phyloP scores from a whole-genome alignment of 306 rosid species.

The Sophora flavescens region DNA sequence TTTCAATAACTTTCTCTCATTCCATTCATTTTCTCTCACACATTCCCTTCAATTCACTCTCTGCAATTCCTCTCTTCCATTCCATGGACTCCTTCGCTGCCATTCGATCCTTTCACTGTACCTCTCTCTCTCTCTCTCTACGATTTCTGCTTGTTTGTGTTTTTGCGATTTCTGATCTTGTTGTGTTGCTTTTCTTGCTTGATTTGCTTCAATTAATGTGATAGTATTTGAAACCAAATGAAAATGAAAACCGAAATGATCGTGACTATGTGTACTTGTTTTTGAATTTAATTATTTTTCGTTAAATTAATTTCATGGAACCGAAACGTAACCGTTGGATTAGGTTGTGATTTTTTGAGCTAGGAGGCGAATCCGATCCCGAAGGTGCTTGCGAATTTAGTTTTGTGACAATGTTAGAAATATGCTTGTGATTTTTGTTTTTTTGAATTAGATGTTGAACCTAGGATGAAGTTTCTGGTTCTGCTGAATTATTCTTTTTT shows the following conservation, averaged over 20 bases:
- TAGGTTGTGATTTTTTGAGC: constrained; percentile 18
- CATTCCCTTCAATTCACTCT: constrained; percentile 23
- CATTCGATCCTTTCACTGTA: constrained; percentile 80
- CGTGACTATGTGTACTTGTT: neutral
- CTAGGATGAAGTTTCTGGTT: constrained; percentile 18
- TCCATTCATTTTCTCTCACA: neutral
- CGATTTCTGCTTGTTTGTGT: neutral
- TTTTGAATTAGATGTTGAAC: constrained; percentile 9
- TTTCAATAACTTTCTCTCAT: too few relatives aligned
- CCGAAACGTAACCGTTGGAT: constrained; percentile 3
- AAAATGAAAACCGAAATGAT: neutral
- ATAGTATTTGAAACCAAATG: neutral
- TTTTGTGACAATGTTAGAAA: constrained; percentile 21
- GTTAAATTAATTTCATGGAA: neutral
- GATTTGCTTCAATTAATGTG: constrained; percentile 33
- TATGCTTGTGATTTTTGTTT: neutral
- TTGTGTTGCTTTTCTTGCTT: constrained; percentile 29
- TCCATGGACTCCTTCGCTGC: constrained; percentile 80
- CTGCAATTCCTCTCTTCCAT: constrained; percentile 29
- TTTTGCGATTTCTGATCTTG: constrained; percentile 22
- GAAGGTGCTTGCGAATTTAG: constrained; percentile 26
- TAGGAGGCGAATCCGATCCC: neutral
- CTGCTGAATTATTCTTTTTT: constrained; percentile 17
- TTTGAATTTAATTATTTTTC: neutral
- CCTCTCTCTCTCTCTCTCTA: constrained; percentile 38